A percentile compares a stretch with the other conserved stretches of the same genome.
These are phyloP conservation scores for Microbotryum silenes-acaulis DNA, from an alignment of 1,284 basidiomycete species.

Conservation along the genomic window DNA sequence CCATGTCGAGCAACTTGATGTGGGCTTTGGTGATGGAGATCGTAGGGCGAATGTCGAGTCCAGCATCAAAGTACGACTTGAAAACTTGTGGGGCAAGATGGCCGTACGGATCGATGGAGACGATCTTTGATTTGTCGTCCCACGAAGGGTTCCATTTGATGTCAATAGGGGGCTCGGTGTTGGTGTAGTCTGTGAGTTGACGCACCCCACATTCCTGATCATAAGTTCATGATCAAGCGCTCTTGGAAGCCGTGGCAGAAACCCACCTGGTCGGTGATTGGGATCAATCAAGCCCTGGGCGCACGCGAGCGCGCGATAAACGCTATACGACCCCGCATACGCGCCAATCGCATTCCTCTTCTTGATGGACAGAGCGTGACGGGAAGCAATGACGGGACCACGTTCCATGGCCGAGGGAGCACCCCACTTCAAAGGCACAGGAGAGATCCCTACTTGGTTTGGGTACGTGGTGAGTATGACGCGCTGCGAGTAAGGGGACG, in stretches of 20 bases:
- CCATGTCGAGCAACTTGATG: conserved; percentile 84
- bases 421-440: conserved; percentile 75
- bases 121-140: conserved; percentile 75
- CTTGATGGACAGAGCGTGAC: conserved; percentile 75
- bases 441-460: conserved; percentile 63
- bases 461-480: conserved; percentile 74
- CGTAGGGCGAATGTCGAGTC: conserved; percentile 72
- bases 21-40: conserved; percentile 79
- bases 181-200: conserved; percentile 57
- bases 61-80: conserved; percentile 44
- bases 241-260: not conserved
- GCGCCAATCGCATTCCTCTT: conserved; percentile 89
- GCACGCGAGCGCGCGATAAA: conserved; percentile 85
- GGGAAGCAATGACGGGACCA: conserved; percentile 83
- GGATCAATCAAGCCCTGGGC: conserved; percentile 83
- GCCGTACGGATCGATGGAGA: conserved; percentile 90
- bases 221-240: not conserved
- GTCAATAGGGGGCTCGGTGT: conserved; percentile 80
- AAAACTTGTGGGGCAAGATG: conserved; percentile 79
- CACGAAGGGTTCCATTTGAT: conserved; percentile 75
- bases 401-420: conserved; percentile 57
- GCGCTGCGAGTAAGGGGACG: conserved; percentile 62
- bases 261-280: conserved; percentile 44
- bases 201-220: not conserved
- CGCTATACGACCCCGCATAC: conserved; percentile 86